phyloP scores from a whole-genome alignment of 78 protist species.

The slime mould (Dictyostelium discoideum) region DNA sequence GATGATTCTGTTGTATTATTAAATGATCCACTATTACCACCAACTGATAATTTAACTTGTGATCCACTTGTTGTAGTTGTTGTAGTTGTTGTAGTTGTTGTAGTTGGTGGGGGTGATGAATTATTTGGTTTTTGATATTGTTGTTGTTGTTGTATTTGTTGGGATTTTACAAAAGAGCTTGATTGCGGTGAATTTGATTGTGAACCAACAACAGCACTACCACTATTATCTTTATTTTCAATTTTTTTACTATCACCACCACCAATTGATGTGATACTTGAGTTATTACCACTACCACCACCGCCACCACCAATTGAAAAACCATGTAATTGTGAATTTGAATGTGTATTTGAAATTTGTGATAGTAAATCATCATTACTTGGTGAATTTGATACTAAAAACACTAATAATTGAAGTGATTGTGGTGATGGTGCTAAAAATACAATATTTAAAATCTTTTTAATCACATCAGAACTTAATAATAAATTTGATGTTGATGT shows the following conservation, averaged over 20 bases:
- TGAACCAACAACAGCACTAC: neutral
- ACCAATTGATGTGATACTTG: neutral
- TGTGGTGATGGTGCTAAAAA: slow-evolving; percentile 26
- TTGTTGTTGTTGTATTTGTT: neutral
- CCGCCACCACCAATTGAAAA: neutral
- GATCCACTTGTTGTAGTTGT: neutral
- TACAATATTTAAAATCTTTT: slow-evolving; percentile 33
- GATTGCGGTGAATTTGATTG: slow-evolving; percentile 6
- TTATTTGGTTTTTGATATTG: neutral
- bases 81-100: neutral
- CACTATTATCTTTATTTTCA: neutral
- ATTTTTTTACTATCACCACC: neutral
- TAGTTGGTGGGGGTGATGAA: neutral
- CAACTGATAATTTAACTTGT: neutral
- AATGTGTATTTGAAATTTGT: neutral
- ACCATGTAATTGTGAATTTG: neutral
- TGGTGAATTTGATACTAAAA: slow-evolving; percentile 25
- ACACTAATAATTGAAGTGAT: slow-evolving; percentile 19
- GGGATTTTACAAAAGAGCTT: neutral
- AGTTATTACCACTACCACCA: neutral
- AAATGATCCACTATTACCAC: neutral
- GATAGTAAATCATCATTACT: neutral
- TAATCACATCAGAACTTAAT: neutral
- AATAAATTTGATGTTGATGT: neutral
- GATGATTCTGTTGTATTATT: neutral